Evolutionary conservation across 805 yeast genomes (phyloP), one percentile per base, ranked within the genome.

Genomic region (Kodamaea nitidulidarum): DNA sequence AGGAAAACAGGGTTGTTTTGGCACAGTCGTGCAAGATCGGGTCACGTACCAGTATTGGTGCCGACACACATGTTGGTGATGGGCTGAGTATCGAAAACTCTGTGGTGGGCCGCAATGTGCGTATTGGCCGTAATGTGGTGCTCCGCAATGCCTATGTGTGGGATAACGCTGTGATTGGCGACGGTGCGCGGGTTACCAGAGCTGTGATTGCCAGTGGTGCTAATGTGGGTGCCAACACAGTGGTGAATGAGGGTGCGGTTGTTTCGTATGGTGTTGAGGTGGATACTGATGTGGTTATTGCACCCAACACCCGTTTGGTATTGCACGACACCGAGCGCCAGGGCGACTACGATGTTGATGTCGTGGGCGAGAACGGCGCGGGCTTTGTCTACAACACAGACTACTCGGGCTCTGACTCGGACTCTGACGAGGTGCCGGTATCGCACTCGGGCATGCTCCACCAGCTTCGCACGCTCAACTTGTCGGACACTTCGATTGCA

Each of bases 11-110:
- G 48, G 91, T 91, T n/a, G 80, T 88, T 7, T 71, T 91, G 48
- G 95, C 97, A 0, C 96, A 91, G 56, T 82, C 93, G n/a, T 88
- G 97, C 65, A 79, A 78, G 48, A 79, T 93, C 43, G 86, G 84
- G 14, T 76, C 81, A 39, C 73, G 86, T 48, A 85, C 95, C 1
- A 85, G 88, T 3, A 83, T 93, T 47, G 98, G 98, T 3, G 67
- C 82, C 1, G 73, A 78, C 37, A 73, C 96, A 0, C 68, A 66
- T 29, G 81, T 93, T 49, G 95, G 95, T 30, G 88, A 84, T 48
- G 80, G 82, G 12, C 67, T 95, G 0, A 47, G 52, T 4, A 72
- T 93, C 28, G 71, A 71, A 41, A 78, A 80, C 38, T 80, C 95
- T 16, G 84, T 85, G 3, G 79, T 93, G 56, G 98, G 98, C 5